These are phyloP conservation scores for Eustoma russellianum DNA, from an alignment of 257 asterid genomes.

Conservation along the genomic window DNA sequence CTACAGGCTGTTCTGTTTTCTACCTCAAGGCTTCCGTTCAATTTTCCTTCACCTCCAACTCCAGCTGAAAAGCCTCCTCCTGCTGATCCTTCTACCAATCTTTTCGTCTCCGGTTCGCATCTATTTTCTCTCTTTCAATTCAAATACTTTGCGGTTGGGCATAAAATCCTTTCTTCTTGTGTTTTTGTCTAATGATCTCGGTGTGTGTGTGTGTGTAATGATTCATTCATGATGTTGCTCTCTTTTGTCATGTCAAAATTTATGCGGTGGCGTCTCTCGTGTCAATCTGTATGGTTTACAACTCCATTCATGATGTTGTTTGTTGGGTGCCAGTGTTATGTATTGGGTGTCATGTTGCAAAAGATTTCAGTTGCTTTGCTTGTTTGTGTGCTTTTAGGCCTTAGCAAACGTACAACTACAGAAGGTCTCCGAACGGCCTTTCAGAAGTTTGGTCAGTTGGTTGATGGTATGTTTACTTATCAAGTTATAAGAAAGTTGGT, in stretches of 20 bases:
- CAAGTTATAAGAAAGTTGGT: not conserved
- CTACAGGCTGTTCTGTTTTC: slow-evolving; percentile 34
- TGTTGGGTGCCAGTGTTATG: not conserved
- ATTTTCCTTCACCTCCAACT: slow-evolving; percentile 36
- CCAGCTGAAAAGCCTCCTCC: slow-evolving; percentile 53
- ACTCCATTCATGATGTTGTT: not conserved
- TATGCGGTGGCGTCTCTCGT: too few species aligned
- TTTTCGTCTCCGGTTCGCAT: slow-evolving; percentile 63
- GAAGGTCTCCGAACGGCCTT: slow-evolving; percentile 73
- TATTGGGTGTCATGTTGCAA: not conserved
- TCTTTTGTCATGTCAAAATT: not conserved
- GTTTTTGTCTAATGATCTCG: not conserved
- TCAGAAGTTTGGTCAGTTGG: slow-evolving; percentile 66
- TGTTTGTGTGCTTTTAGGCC: slow-evolving; percentile 45
- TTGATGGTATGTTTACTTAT: slow-evolving; percentile 37
- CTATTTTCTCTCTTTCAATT: not conserved
- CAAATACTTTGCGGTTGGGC: not conserved
- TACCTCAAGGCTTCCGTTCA: slow-evolving; percentile 40
- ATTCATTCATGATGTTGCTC: not conserved
- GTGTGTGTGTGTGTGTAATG: too few species aligned
- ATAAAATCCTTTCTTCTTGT: not conserved
- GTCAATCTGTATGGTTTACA: too few species aligned
- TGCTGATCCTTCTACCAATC: slow-evolving; percentile 75
- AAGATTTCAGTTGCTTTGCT: slow-evolving; percentile 6
- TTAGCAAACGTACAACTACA: slow-evolving; percentile 79